Base-by-base conservation (phyloP, 495 filamentous ascomycete genomes). In the Neurospora sp. region DNA sequence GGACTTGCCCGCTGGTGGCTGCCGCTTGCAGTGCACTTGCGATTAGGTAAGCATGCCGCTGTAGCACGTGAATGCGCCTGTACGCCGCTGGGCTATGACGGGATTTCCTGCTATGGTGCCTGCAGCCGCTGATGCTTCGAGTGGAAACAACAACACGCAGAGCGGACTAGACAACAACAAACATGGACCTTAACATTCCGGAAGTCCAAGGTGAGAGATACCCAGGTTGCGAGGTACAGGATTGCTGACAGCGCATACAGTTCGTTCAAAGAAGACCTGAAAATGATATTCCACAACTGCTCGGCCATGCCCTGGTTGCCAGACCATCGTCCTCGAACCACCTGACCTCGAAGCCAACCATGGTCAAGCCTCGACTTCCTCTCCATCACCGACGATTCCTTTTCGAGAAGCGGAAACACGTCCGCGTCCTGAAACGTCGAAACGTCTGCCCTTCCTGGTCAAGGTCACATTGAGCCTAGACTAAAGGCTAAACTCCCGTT, bases 341-440 rank as follows among this genome's bases (percentile, higher is more conserved):
- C 14, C 53, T 61, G 53, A 61, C 27, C 53, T 16, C 53, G 53
- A 61, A 35, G 14, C 53, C 12, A 3, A 61, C 53, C 14, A 35
- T 61, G 53, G 11, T 61, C 27, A 61, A 35, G 22, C 27, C 27
- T 61, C 53, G 7, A 61, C 53, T 31, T 53, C 0, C 20, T 35
- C 53, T 18, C 27, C 22, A 59, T 66, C 53, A 66, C 22, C 38
- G 31, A 53, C 68, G 68, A 77, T 38, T 71, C 76, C 73, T 20
- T 53, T 76, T 76, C 18, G 70, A 75, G 20, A 44, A 46, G 66
- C 75, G 76, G 76, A 76, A 71, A 41, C 35, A 39, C 39, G 46
- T 76, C 76, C 76, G 75, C 38, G 53, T 48, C 70, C 73, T 73
- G 72, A 75, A 75, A 74, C 70, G 71, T 46, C 40, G 48, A 46